Evolutionary conservation across 768 basidiomycete species (phyloP).

Genomic region (Neoboletus magnificus): DNA sequence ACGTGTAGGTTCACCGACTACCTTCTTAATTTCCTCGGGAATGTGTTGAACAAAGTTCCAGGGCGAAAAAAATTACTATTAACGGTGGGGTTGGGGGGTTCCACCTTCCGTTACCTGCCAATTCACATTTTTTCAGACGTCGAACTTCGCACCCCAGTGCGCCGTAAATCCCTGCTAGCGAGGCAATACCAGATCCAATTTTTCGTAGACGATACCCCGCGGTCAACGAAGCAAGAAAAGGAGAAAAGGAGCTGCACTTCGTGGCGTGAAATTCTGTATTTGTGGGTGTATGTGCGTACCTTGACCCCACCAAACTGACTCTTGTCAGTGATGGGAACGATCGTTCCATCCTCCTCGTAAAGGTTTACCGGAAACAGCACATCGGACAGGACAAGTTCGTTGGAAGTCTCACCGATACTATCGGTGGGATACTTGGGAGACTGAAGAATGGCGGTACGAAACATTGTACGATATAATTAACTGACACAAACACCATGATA

Average conservation of each 20-base stretch:
- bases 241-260: constrained; percentile 5
- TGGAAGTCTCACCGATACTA: constrained; percentile 8
- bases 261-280: constrained; percentile 16
- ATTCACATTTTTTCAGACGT: constrained; percentile 4
- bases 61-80: constrained; percentile 9
- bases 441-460: constrained; percentile 14
- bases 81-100: constrained; percentile 2
- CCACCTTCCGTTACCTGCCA: background rate
- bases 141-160: constrained; percentile 7
- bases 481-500: background rate
- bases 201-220: constrained; percentile 4
- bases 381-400: constrained; percentile 9
- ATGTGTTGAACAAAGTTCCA: background rate
- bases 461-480: background rate
- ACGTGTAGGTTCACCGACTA: constrained; percentile 1
- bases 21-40: background rate
- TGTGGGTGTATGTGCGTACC: constrained; percentile 6
- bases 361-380: constrained; percentile 9
- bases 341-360: constrained; percentile 6
- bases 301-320: background rate
- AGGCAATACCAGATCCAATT: constrained; percentile 14
- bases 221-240: constrained; percentile 12
- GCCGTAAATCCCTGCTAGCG: background rate
- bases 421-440: constrained; percentile 9
- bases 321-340: constrained; percentile 13